Evolutionary conservation across 768 basidiomycete genomes (phyloP).

Genomic region (Tricholoma saponaceum): DNA sequence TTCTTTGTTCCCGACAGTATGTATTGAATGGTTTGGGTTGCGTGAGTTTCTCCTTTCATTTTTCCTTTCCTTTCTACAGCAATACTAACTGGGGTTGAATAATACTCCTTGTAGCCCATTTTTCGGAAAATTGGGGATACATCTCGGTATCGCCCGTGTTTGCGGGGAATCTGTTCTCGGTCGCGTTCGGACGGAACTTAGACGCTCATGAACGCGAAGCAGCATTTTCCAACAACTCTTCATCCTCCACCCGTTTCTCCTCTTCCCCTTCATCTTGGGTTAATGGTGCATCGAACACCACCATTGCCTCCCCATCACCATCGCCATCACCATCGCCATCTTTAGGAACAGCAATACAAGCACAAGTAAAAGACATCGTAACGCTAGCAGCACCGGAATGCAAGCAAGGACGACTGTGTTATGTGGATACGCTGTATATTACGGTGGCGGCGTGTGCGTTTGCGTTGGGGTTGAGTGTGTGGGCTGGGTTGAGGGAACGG

Average conservation of each 20-base stretch:
- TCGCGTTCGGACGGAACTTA: constrained; percentile 77
- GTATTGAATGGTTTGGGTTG: constrained; percentile 51
- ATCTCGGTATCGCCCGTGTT: constrained; percentile 69
- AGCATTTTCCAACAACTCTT: neutral
- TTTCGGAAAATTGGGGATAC: constrained; percentile 86
- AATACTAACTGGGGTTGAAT: too few relatives aligned
- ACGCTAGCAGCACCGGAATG: constrained; percentile 36
- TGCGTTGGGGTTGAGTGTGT: constrained; percentile 43
- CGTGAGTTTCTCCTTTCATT: neutral
- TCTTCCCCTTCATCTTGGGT: neutral
- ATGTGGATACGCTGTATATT: constrained; percentile 52
- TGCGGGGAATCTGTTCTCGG: constrained; percentile 80
- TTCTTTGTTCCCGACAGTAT: constrained; percentile 67
- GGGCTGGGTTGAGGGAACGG: constrained; percentile 48
- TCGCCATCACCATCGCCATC: neutral
- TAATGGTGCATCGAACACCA: neutral
- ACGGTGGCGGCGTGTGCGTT: constrained; percentile 43
- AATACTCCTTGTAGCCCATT: constrained; percentile 55
- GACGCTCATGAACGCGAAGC: constrained; percentile 53
- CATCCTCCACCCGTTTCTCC: neutral
- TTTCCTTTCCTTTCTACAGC: neutral
- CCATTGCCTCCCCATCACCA: too few relatives aligned
- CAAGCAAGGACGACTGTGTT: constrained; percentile 54
- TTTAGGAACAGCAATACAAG: neutral
- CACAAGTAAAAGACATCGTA: neutral